These are phyloP conservation scores for Beauveria sp. DNA, from an alignment of 2,329 filamentous ascomycete species.

Conservation along the genomic window DNA sequence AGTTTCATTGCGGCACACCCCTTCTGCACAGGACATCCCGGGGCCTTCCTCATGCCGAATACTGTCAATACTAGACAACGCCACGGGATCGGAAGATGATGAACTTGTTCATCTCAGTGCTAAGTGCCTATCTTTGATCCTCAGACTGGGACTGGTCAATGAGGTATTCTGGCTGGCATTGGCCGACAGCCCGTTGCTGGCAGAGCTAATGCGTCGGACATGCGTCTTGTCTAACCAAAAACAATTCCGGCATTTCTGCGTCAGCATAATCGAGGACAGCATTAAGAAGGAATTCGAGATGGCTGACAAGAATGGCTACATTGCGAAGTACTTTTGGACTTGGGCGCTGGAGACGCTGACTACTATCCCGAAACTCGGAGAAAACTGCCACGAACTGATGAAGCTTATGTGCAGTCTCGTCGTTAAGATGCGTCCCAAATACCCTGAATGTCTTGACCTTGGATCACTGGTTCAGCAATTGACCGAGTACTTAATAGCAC, in stretches of 20 bases:
- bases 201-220: constrained; percentile 17
- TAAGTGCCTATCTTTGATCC: constrained; percentile 20
- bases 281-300: constrained; percentile 12
- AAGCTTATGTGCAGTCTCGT: constrained; percentile 33
- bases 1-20: background rate
- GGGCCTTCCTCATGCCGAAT: constrained; percentile 14
- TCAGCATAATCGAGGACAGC: constrained; percentile 26
- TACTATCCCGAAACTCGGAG: constrained; percentile 21
- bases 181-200: constrained; percentile 17
- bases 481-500: constrained; percentile 18
- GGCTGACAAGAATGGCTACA: background rate
- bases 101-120: constrained; percentile 19
- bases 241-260: constrained; percentile 22
- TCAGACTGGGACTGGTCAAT: constrained; percentile 22
- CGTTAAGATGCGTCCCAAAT: constrained; percentile 21
- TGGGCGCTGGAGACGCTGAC: constrained; percentile 27
- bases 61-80: constrained; percentile 20
- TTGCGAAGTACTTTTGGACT: constrained; percentile 23
- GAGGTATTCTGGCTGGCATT: constrained; percentile 23
- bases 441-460: constrained; percentile 24
- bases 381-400: constrained; percentile 39
- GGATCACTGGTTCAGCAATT: constrained; percentile 21
- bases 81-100: constrained; percentile 18
- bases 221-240: constrained; percentile 22
- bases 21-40: constrained; percentile 14